Evolutionary conservation across 2,329 filamentous ascomycete species (phyloP), one percentile per base, ranked within the genome.

Genomic region (Penicillium sp.): DNA sequence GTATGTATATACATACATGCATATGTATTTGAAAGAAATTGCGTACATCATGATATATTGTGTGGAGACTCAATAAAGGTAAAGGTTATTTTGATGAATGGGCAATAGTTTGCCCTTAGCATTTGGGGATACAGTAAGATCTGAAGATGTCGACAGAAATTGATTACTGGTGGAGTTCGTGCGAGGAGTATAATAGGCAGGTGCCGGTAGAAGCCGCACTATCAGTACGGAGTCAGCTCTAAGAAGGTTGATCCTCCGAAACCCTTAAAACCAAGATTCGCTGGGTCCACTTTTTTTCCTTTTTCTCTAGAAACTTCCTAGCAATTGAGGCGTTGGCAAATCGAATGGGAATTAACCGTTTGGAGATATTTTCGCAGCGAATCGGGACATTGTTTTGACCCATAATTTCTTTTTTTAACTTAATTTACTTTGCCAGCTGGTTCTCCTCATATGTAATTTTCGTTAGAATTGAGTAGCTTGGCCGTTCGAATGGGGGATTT

Each of bases 161-260:
- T 45, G 42, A 45, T 45, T 50, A n/a, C 26, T 5, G 16, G 37
- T 31, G 47, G 28, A n/a, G 24, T 21, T 42, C 24, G 47, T 14
- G 33, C n/a, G 13, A 18, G 29, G 31, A 18, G 26, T 11, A 23
- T 28, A 39, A 45, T 40, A 53, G 37, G 43, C 18, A 50, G 24
- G 31, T 40, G 13, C 48, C 48, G 42, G 39, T 45, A 37, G 13
- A 28, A 50, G 51, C 46, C 29, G 45, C 26, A 48, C 23, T 53
- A 51, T 21, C 37, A 56, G 21, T 26, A 24, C 55, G 55, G 53
- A 52, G 50, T 48, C 36, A 18, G 16, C 29, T 60, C 54, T 44
- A 45, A 63, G 55, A 63, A 55, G 51, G 59, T 52, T 60, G 48
- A 16, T 43, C 48, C 46, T 55, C 62, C 62, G 60, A 63, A 58